A percentile compares a stretch with the other conserved stretches of the same genome.
These are phyloP conservation scores for Saccharomyces jurei DNA, from an alignment of 805 yeast species.

Conservation along the genomic window DNA sequence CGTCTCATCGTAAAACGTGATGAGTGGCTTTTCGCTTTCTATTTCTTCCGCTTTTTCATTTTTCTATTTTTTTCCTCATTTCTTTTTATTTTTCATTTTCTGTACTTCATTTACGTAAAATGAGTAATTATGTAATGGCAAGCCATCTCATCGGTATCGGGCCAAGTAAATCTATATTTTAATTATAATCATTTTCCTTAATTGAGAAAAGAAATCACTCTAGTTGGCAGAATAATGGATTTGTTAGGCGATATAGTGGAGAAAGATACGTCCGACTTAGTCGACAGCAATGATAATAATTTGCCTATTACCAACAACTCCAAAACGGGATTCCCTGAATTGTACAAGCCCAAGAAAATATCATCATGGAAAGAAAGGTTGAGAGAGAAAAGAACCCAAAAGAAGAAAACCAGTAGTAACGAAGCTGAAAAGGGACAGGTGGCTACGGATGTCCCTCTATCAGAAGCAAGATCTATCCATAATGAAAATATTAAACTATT, in stretches of 20 bases:
- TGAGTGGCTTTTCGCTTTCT: not conserved
- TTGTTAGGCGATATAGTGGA: constrained; percentile 68
- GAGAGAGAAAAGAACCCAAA: constrained; percentile 28
- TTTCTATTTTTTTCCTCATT: not conserved
- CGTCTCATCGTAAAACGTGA: not conserved
- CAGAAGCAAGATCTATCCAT: constrained; percentile 71
- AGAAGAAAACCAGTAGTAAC: constrained; percentile 1
- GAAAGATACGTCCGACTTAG: constrained; percentile 34
- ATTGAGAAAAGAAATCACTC: not conserved
- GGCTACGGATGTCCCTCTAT: constrained; percentile 11
- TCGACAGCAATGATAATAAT: constrained; percentile 1
- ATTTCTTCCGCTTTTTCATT: not conserved
- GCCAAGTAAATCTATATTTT: not conserved
- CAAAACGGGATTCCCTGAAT: constrained; percentile 27
- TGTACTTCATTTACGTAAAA: not conserved
- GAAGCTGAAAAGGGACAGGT: constrained; percentile 13
- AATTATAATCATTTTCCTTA: not conserved
- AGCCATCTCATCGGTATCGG: not conserved
- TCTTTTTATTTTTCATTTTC: not conserved
- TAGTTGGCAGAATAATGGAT: constrained; percentile 40
- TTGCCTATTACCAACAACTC: not conserved
- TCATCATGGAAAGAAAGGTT: constrained; percentile 45
- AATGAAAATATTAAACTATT: constrained; percentile 61
- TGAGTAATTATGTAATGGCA: not conserved
- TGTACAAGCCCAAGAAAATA: constrained; percentile 32